phyloP scores from a whole-genome alignment of 2,329 filamentous ascomycete species.

The Arthrobotrys musiformis region DNA sequence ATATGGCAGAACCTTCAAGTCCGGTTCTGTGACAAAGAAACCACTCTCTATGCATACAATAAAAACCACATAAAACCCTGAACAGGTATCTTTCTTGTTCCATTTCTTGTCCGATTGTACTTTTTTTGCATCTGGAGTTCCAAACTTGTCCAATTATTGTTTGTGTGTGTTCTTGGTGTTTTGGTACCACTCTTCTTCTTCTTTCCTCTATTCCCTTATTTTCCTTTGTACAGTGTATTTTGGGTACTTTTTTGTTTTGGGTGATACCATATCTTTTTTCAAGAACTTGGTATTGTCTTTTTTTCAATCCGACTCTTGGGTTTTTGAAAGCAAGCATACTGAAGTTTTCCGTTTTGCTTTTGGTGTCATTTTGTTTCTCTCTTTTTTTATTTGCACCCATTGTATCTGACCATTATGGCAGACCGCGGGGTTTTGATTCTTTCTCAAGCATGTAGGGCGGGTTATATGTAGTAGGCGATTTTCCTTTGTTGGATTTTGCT shows the following conservation, averaged over 20 bases:
- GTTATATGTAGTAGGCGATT: neutral
- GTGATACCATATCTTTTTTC: constrained; percentile 5
- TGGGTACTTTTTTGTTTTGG: neutral
- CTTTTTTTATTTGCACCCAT: neutral
- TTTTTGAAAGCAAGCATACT: neutral
- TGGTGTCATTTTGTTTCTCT: neutral
- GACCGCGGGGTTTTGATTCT: neutral
- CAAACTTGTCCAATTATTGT: neutral
- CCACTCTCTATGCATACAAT: neutral
- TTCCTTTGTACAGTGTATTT: neutral
- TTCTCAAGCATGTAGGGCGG: neutral
- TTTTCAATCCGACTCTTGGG: neutral
- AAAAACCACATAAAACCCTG: neutral
- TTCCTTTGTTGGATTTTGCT: neutral
- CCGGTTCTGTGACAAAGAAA: neutral
- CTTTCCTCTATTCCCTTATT: neutral
- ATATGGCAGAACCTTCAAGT: neutral
- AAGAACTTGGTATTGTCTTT: neutral
- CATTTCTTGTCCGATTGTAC: neutral
- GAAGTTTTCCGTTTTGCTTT: neutral
- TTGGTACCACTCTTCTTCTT: neutral
- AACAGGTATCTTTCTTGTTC: neutral
- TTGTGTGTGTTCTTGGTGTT: constrained; percentile 21
- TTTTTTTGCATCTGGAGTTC: constrained; percentile 18
- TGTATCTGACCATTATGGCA: neutral